Evolutionary conservation across 495 filamentous ascomycete species (phyloP).

Genomic region (Margaritispora aquatica): DNA sequence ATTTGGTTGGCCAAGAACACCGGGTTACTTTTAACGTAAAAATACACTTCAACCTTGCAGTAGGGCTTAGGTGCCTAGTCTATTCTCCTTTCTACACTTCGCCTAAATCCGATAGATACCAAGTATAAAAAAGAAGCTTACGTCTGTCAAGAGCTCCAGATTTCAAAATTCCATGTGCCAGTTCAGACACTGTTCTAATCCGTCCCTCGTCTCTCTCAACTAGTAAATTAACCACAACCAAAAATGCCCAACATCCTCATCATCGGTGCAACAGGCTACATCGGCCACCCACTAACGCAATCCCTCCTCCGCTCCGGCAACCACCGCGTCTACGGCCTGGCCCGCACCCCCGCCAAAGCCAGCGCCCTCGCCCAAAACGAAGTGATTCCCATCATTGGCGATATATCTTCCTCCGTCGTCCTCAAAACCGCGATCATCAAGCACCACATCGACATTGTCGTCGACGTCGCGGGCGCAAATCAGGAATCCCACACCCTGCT

Average conservation of each 20-base stretch:
- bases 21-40: no score
- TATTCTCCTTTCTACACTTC: no score
- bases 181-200: no score
- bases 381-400: conserved; percentile 22
- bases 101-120: no score
- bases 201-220: no score
- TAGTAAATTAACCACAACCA: conserved; percentile 3
- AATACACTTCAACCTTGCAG: no score
- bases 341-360: conserved; percentile 30
- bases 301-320: conserved; percentile 29
- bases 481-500: conserved; percentile 20
- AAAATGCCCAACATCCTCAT: conserved; percentile 40
- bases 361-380: conserved; percentile 21
- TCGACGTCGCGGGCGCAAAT: conserved; percentile 27
- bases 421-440: conserved; percentile 20
- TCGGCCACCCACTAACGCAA: conserved; percentile 31
- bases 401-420: conserved; percentile 8
- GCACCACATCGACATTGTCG: conserved; percentile 31
- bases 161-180: no score
- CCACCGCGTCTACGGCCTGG: conserved; percentile 36
- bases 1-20: no score
- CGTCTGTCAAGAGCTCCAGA: no score
- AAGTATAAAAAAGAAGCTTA: no score
- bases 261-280: conserved; percentile 38
- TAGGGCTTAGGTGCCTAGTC: no score